These are phyloP conservation scores for Eimeria acervulina DNA, from an alignment of 169 alveolate species.

Conservation along the genomic window DNA sequence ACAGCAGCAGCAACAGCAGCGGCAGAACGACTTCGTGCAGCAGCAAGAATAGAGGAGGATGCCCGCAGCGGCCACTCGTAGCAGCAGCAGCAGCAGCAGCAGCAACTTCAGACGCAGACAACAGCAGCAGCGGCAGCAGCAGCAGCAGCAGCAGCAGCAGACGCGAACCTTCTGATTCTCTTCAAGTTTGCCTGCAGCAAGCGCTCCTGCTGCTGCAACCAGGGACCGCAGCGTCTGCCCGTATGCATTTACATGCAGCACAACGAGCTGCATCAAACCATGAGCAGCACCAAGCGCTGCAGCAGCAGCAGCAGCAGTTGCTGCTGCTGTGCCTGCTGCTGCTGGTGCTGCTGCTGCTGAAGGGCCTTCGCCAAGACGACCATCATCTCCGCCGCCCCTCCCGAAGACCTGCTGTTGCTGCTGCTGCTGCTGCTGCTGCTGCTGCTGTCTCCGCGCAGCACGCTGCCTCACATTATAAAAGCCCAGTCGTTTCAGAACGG, in stretches of 20 bases:
- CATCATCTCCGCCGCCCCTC: not conserved
- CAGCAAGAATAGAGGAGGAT: not conserved
- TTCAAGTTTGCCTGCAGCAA: not conserved
- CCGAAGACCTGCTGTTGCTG: not conserved
- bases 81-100: not conserved
- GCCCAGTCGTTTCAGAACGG: too few species aligned
- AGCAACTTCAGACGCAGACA: not conserved
- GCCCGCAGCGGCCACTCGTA: not conserved
- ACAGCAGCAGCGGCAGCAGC: conserved; percentile 14
- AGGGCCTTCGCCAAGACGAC: not conserved
- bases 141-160: conserved; percentile 36
- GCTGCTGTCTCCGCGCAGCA: not conserved
- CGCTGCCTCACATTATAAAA: not conserved
- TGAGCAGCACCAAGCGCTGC: conserved; percentile 35
- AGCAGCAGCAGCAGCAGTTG: conserved; percentile 50
- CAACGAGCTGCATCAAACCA: conserved; percentile 46
- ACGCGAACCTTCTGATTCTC: not conserved
- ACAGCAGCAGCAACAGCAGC: not conserved
- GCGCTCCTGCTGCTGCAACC: conserved; percentile 29
- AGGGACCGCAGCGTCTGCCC: not conserved
- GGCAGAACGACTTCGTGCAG: not conserved
- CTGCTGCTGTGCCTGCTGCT: conserved; percentile 16
- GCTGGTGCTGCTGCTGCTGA: not conserved
- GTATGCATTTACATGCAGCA: conserved; percentile 4
- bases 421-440: conserved; percentile 15